Conservation (phyloP, 371 early-diverging fungal genomes). For the Parasitella parasitica region DNA sequence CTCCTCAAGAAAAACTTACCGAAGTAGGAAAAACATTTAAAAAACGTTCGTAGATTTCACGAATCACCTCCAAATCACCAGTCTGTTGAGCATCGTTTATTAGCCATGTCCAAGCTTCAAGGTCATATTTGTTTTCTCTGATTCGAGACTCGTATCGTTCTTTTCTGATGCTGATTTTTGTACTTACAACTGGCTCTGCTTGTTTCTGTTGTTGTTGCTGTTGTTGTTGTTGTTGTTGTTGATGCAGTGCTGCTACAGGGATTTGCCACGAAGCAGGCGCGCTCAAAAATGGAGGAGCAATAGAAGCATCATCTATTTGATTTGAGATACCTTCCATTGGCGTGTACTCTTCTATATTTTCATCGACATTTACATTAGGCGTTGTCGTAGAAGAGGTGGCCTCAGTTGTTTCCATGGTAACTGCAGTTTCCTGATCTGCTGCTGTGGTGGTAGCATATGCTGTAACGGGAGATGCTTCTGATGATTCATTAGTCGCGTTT, state of each 20-base stretch:
- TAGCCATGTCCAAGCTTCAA: constrained; percentile 70
- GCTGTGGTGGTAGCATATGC: background rate
- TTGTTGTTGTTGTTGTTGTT: constrained; percentile 20
- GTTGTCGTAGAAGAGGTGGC: background rate
- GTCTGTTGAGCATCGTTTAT: constrained; percentile 58
- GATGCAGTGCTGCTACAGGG: constrained; percentile 47
- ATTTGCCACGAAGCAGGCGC: constrained; percentile 61
- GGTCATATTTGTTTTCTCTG: constrained; percentile 57
- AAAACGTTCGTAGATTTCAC: constrained; percentile 74
- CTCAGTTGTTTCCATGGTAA: background rate
- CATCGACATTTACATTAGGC: background rate
- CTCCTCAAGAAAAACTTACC: constrained; percentile 58
- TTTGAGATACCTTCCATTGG: constrained; percentile 1
- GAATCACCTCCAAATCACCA: constrained; percentile 59
- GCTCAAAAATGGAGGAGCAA: constrained; percentile 23
- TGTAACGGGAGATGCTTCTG: background rate
- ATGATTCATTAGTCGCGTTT: background rate
- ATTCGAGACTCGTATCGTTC: constrained; percentile 58
- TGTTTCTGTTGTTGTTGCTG: constrained; percentile 2
- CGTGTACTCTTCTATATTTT: background rate
- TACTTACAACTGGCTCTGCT: constrained; percentile 6
- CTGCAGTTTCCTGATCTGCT: background rate
- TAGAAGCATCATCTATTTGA: background rate
- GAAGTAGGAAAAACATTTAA: constrained; percentile 83
- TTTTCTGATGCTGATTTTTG: constrained; percentile 37